Evolutionary conservation across 2,329 filamentous ascomycete genomes (phyloP), one percentile per base, ranked within the genome.

Genomic region (Cytospora piceae): DNA sequence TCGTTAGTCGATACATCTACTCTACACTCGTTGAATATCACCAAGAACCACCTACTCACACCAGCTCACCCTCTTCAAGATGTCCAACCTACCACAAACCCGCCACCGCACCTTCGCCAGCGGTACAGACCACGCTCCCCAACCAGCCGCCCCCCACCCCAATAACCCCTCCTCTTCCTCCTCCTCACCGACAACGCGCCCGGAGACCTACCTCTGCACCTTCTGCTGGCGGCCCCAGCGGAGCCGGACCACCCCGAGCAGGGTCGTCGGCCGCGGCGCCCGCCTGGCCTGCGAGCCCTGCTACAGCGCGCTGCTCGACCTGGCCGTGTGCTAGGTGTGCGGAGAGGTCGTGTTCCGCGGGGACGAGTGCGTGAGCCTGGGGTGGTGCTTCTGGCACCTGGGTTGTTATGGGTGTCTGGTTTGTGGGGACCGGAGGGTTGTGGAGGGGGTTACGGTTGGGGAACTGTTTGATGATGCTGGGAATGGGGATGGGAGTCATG

Each of bases 331-430:
- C 73, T 87, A 77, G 85, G 83, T 82, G 31, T 87, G 85, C 68
- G 83, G 84, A 24, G 83, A 86, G 72, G 73, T 84, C 53, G 79
- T 87, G 15, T 79, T 80, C 42, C 81, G 84, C 31, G 82, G 78
- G 0, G 80, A 84, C 29, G 84, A 86, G 65, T 83, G 82, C 68
- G 82, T 87, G 51, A 86, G 83, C 69, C 77, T 87, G n/a, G 84
- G 84, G 0, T 87, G 82, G 84, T 86, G 83, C 70, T 87, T 87
- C 71, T 87, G 84, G 85, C 85, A 87, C 70, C 77, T 78, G 49
- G 77, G 74, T 0, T 87, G 83, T 72, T 87, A 85, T 72, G 83
- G 84, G 20, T 87, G 84, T 71, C 71, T 87, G 67, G 74, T 86
- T 49, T 87, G 78, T 65, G 82, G 83, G 22, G 79, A 73, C 64